Evolutionary conservation across 225 moss, liverwort and hornwort species (phyloP).

Genomic region (Asterella californica): DNA sequence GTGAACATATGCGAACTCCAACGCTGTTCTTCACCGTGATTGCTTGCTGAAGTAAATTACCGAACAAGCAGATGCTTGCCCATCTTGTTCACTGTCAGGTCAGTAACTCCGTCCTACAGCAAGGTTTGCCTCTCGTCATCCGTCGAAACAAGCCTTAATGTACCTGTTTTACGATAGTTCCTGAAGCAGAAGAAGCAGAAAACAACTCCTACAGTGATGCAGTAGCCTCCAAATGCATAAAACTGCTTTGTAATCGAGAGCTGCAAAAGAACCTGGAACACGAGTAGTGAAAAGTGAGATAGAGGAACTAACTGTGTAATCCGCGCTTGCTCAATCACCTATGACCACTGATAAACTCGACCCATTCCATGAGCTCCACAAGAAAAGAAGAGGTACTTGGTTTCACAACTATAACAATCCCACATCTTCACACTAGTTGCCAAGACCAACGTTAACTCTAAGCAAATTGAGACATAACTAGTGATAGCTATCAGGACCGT

Average conservation of each 20-base stretch:
- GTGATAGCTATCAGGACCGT: background rate
- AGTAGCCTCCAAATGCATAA: constrained; percentile 39
- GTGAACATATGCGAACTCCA: no score
- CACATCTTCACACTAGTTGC: background rate
- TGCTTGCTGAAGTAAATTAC: no score
- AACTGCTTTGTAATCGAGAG: constrained; percentile 34
- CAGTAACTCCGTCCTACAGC: background rate
- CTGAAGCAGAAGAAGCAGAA: constrained; percentile 36
- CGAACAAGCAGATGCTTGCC: no score
- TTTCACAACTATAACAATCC: background rate
- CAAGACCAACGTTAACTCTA: background rate
- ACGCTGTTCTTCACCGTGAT: no score
- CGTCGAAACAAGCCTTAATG: constrained; percentile 25
- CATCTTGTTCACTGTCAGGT: no score
- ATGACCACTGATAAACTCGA: background rate
- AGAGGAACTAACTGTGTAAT: background rate
- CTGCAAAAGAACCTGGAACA: constrained; percentile 32
- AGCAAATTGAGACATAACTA: no score
- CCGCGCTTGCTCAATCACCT: background rate
- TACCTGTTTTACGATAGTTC: constrained; percentile 33
- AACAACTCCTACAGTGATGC: constrained; percentile 33
- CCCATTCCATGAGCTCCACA: background rate
- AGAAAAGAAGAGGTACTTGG: background rate
- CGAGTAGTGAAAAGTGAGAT: background rate
- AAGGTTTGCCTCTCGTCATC: constrained; percentile 14